phyloP scores from a whole-genome alignment of 2,329 filamentous ascomycete species.

The Fusarium sp. region DNA sequence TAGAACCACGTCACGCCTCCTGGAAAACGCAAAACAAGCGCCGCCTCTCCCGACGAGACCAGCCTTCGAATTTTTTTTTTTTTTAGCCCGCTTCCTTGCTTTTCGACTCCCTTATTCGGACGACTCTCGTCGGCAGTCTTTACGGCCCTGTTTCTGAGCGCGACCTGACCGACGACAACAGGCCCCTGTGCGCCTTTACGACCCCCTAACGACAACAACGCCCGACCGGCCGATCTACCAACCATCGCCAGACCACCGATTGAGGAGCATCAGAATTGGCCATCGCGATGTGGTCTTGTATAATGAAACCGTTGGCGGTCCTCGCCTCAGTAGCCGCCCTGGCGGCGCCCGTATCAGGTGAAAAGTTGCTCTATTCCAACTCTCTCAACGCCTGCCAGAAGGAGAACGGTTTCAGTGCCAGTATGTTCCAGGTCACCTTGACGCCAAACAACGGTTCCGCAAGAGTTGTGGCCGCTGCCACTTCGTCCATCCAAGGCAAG shows the following conservation, averaged over 20 bases:
- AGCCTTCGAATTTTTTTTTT: slow-evolving; percentile 8
- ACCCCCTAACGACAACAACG: slow-evolving; percentile 12
- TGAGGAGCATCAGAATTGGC: slow-evolving; percentile 15
- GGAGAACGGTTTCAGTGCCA: slow-evolving; percentile 87
- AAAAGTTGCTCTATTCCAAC: slow-evolving; percentile 80
- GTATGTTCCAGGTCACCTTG: slow-evolving; percentile 87
- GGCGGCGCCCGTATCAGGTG: slow-evolving; percentile 64
- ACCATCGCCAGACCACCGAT: slow-evolving; percentile 3
- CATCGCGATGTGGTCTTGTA: slow-evolving; percentile 60
- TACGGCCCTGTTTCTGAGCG: slow-evolving; percentile 4
- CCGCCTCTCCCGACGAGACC: slow-evolving; percentile 1
- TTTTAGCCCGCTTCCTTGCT: neutral
- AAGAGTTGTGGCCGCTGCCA: slow-evolving; percentile 80
- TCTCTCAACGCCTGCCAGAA: slow-evolving; percentile 88
- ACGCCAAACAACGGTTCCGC: slow-evolving; percentile 80
- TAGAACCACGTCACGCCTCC: slow-evolving; percentile 29
- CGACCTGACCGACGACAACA: slow-evolving; percentile 3
- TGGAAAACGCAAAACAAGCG: slow-evolving; percentile 19
- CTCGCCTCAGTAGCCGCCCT: slow-evolving; percentile 59
- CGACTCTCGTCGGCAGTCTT: neutral
- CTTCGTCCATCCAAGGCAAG: slow-evolving; percentile 84
- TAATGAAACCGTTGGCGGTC: slow-evolving; percentile 58
- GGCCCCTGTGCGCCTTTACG: neutral
- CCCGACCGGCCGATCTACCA: slow-evolving; percentile 3
- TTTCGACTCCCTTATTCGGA: neutral